Base-by-base conservation (phyloP, 108 stramenopile genomes). In the Phaeodactylum tricornutum region DNA sequence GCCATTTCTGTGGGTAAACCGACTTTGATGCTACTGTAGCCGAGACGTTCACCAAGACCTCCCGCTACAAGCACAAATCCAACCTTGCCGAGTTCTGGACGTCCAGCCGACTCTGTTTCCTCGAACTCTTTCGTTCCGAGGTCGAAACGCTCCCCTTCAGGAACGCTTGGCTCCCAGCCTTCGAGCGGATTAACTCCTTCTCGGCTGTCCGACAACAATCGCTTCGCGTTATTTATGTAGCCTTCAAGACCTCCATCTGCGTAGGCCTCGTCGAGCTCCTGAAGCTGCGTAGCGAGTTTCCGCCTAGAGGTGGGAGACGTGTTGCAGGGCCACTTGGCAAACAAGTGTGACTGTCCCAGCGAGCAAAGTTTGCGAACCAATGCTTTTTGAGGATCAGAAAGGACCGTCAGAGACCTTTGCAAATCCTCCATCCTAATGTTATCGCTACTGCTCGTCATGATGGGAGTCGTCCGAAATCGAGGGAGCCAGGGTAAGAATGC, bases 31-130 rank as follows among this genome's bases (percentile, higher is more conserved):
- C 85, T 94, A 43, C 63, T 65, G 76, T 97, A 98, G 17, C 96
- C 98, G 22, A 99, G 66, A 21, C 99, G 75, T 62, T 99, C 99
- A 16, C 99, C 99, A 24, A 99, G 68, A 15, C 97, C 99, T 16
- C 99, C 99, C 24, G 92, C 87, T 2, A 93, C 92, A 31, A 93
- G 61, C 22, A 93, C 84, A 67, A 93, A 93, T 12, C 83, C 87
- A 53, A 70, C 62, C 25, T 66, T 68, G 12, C 77, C 69, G 11
- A 85, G 64, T 39, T 80, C 53, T 24, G 62, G n/a, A 42, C 77
- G 49, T 24, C 92, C 92, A 38, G 60, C 55, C 32, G 42, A 17
- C 57, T 93, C 92, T 9, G 67, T 64, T 4, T 43, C 53, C 15
- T 60, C 39, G 37, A 75, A 89, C 22, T 74, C 74, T 27, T 62